Evolutionary conservation across 139 green algal species (phyloP).

Genomic region (Ettlia oleoabundans): DNA sequence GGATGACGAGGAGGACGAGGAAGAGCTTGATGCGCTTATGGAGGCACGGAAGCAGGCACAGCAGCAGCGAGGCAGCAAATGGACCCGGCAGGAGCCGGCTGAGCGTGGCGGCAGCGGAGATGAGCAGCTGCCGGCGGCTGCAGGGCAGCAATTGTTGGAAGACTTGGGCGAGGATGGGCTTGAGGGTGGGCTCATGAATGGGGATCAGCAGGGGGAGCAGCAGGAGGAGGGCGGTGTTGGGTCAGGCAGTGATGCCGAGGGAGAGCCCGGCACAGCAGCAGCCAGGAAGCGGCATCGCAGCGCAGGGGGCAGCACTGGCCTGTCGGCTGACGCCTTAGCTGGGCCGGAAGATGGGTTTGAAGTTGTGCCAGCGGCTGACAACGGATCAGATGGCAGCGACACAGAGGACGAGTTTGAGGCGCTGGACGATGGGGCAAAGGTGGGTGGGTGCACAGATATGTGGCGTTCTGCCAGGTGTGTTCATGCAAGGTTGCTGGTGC

Average conservation of each 20-base stretch:
- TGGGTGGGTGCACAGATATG: constrained; percentile 1
- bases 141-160: no score
- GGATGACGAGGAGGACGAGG: constrained; percentile 44
- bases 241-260: constrained; percentile 21
- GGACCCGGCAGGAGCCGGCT: not conserved
- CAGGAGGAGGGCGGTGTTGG: not conserved
- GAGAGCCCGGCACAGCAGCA: constrained; percentile 30
- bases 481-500: no score
- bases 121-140: not conserved
- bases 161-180: no score
- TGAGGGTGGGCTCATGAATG: no score
- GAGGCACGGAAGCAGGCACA: not conserved
- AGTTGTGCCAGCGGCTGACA: constrained; percentile 52
- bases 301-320: constrained; percentile 21
- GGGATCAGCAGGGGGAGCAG: not conserved
- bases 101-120: constrained; percentile 20
- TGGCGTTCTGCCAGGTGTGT: no score
- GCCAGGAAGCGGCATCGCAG: not conserved
- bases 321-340: constrained; percentile 16
- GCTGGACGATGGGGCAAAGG: constrained; percentile 46
- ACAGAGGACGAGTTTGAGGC: constrained; percentile 62
- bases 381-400: constrained; percentile 41
- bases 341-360: constrained; percentile 46
- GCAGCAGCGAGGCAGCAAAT: not conserved
- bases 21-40: not conserved